Conservation (phyloP, 768 basidiomycete species). For the Collybiopsis luxurians region DNA sequence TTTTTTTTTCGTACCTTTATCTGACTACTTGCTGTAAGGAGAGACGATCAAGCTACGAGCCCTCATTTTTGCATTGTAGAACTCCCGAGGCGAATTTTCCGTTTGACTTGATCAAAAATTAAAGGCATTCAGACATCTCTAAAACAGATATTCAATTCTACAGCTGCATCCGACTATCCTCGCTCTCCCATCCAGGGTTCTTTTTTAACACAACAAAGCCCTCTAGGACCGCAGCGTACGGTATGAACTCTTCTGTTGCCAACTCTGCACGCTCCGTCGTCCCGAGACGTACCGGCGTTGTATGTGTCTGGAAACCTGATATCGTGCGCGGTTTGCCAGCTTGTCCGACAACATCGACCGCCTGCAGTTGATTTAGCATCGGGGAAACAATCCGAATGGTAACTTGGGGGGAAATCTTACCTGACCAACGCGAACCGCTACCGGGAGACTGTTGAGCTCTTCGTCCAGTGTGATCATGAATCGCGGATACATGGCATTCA, state of each 20-base stretch:
- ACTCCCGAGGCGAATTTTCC: too few species aligned
- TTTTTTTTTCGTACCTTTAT: too few species aligned
- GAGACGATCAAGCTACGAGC: too few species aligned
- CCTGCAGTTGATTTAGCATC: slow-evolving; percentile 40
- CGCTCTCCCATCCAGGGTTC: slow-evolving; percentile 87
- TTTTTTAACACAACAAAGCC: slow-evolving; percentile 91
- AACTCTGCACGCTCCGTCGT: slow-evolving; percentile 94
- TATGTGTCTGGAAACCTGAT: slow-evolving; percentile 97
- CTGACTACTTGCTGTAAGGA: too few species aligned
- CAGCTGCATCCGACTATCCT: slow-evolving; percentile 75
- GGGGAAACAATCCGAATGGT: neutral
- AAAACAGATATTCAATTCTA: slow-evolving; percentile 32
- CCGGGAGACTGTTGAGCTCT: slow-evolving; percentile 78
- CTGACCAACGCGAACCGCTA: slow-evolving; percentile 94
- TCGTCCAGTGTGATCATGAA: slow-evolving; percentile 98
- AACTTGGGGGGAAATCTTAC: slow-evolving; percentile 33
- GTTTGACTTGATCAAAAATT: too few species aligned
- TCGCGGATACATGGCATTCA: slow-evolving; percentile 95
- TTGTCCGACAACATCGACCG: slow-evolving; percentile 96
- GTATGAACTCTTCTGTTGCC: slow-evolving; percentile 95
- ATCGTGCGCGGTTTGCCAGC: slow-evolving; percentile 97
- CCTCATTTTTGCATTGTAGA: too few species aligned
- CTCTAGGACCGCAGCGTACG: slow-evolving; percentile 87
- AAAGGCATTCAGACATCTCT: too few species aligned
- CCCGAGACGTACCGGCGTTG: slow-evolving; percentile 92